Evolutionary conservation across 2,329 filamentous ascomycete species (phyloP).

Genomic region (Bipolaris victoriae): DNA sequence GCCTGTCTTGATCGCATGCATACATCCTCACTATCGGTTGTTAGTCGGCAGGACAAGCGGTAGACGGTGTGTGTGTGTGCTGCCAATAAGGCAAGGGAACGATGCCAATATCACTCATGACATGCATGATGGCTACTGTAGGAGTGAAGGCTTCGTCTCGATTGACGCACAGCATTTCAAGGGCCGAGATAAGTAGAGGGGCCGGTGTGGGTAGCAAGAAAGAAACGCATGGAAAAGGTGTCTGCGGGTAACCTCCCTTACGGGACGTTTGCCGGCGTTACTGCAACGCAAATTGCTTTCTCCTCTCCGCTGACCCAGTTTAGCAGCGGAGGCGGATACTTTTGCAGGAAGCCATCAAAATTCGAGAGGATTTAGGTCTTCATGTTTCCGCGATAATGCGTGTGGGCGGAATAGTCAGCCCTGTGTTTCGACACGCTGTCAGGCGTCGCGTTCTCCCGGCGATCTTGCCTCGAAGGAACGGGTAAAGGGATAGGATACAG

Average conservation of each 20-base stretch:
- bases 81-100: conserved; percentile 3
- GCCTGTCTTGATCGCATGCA: not conserved
- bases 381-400: conserved; percentile 8
- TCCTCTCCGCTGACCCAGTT: conserved; percentile 2
- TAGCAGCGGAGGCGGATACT: not conserved
- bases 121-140: conserved; percentile 16
- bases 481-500: conserved; percentile 14
- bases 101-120: conserved; percentile 6
- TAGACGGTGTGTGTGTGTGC: not conserved
- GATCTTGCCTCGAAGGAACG: conserved; percentile 19
- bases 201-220: conserved; percentile 19
- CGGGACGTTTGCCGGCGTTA: conserved; percentile 10
- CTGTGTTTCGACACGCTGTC: conserved; percentile 33
- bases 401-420: conserved; percentile 20
- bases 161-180: conserved; percentile 12
- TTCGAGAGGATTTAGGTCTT: conserved; percentile 1
- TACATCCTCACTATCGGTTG: not conserved
- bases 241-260: conserved; percentile 2
- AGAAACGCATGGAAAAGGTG: not conserved
- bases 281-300: conserved; percentile 3
- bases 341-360: not conserved
- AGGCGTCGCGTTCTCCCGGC: conserved; percentile 31
- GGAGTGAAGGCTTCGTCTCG: not conserved
- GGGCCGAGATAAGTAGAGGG: conserved; percentile 11
- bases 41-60: not conserved